These are phyloP conservation scores for Sanguinoderma infundibulare DNA, from an alignment of 1,284 basidiomycete genomes.

Conservation along the genomic window DNA sequence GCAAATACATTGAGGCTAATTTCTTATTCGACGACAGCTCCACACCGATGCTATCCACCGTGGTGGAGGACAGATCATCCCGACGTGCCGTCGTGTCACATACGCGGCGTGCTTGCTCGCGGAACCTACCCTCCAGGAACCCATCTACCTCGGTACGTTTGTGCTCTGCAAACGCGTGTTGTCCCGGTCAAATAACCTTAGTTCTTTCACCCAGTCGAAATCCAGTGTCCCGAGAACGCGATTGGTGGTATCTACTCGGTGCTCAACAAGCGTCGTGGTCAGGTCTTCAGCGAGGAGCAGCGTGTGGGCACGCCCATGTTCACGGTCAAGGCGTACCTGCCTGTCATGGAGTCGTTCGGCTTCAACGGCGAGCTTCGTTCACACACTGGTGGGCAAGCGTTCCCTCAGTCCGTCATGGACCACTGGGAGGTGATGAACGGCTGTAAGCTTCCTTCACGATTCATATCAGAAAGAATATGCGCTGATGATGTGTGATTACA, in stretches of 20 bases:
- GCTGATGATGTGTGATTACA: slow-evolving; percentile 32
- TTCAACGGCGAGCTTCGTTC: slow-evolving; percentile 97
- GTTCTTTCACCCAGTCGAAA: slow-evolving; percentile 69
- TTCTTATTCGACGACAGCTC: slow-evolving; percentile 52
- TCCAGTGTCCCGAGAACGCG: slow-evolving; percentile 97
- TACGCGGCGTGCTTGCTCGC: slow-evolving; percentile 97
- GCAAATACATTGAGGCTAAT: slow-evolving; percentile 3
- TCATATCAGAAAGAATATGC: slow-evolving; percentile 25
- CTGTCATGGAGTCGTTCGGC: slow-evolving; percentile 97
- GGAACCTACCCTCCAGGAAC: slow-evolving; percentile 93
- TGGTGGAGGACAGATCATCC: slow-evolving; percentile 99
- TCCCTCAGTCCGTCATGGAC: slow-evolving; percentile 97
- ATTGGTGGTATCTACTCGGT: slow-evolving; percentile 98
- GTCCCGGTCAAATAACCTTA: neutral
- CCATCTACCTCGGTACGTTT: slow-evolving; percentile 85
- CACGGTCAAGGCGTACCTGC: slow-evolving; percentile 98
- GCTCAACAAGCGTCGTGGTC: slow-evolving; percentile 98
- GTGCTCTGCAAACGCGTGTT: neutral
- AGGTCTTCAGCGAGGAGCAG: slow-evolving; percentile 98
- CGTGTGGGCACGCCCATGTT: slow-evolving; percentile 98
- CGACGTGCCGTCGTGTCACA: slow-evolving; percentile 93
- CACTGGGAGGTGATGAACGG: slow-evolving; percentile 90
- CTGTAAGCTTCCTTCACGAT: slow-evolving; percentile 48
- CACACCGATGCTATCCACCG: slow-evolving; percentile 99
- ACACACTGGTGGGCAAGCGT: slow-evolving; percentile 95